A percentile compares a stretch with the other conserved stretches of the same genome.
These are phyloP conservation scores for Mortierella sp. DNA, from an alignment of 371 early-diverging fungal genomes.

Conservation along the genomic window DNA sequence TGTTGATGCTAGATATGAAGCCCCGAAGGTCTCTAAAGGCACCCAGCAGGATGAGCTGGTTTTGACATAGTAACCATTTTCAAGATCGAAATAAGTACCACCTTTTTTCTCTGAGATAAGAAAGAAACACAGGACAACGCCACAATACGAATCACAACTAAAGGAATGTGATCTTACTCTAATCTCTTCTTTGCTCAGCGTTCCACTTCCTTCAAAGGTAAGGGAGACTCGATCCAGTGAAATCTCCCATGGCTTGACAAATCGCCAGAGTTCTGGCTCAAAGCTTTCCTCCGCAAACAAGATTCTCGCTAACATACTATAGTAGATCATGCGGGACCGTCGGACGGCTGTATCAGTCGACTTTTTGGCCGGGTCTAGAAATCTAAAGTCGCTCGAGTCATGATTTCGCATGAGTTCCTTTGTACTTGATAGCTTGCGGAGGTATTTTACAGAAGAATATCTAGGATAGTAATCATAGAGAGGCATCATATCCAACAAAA, in stretches of 20 bases:
- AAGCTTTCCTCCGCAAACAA: conserved; percentile 78
- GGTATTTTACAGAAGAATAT: conserved; percentile 74
- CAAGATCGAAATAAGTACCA: not conserved
- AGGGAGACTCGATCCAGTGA: conserved; percentile 60
- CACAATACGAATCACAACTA: conserved; percentile 13
- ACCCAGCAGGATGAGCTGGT: conserved; percentile 62
- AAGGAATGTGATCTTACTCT: conserved; percentile 30
- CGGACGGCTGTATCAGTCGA: conserved; percentile 45
- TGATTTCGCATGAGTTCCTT: conserved; percentile 77
- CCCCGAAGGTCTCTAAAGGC: conserved; percentile 86
- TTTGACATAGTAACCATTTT: not conserved
- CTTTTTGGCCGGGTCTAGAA: conserved; percentile 69
- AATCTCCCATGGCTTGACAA: conserved; percentile 74
- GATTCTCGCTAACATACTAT: conserved; percentile 78
- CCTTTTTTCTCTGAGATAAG: not conserved
- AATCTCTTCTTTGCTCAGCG: conserved; percentile 59
- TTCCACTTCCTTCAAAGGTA: conserved; percentile 59
- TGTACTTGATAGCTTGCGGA: conserved; percentile 77
- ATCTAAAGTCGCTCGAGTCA: conserved; percentile 71
- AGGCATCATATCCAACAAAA: not conserved
- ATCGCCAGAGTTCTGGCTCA: conserved; percentile 73
- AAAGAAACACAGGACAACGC: not conserved
- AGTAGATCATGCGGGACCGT: conserved; percentile 73
- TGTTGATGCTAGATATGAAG: conserved; percentile 75
- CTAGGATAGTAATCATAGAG: conserved; percentile 34